Evolutionary conservation across 202 grass and related monocot genomes (phyloP).

Genomic region (Alloteropsis angusta): DNA sequence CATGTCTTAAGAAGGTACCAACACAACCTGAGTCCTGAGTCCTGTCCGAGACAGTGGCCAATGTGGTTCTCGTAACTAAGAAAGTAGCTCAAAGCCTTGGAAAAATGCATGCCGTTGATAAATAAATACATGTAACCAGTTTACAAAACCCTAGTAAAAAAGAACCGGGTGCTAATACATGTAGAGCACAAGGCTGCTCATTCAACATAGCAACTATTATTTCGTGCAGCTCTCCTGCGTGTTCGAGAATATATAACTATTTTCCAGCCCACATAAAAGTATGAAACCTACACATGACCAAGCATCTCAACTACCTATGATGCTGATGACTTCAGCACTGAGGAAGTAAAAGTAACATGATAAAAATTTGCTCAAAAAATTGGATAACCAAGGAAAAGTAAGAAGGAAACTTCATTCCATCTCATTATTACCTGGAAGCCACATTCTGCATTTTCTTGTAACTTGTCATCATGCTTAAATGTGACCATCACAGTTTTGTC

Average conservation of each 20-base stretch:
- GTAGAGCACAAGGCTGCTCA: neutral
- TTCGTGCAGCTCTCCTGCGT: too few species aligned
- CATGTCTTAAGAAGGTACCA: neutral
- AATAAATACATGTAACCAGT: neutral
- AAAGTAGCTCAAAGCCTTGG: neutral
- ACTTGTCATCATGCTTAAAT: constrained; percentile 92
- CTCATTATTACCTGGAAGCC: constrained; percentile 62
- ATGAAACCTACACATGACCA: neutral
- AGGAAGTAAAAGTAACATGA: neutral
- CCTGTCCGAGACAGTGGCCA: neutral
- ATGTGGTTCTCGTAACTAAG: neutral
- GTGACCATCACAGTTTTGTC: constrained; percentile 91
- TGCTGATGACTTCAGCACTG: neutral
- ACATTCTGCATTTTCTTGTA: constrained; percentile 77
- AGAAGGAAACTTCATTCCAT: neutral
- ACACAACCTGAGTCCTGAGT: neutral
- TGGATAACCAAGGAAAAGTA: neutral
- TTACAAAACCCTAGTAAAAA: neutral
- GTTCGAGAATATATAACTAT: too few species aligned
- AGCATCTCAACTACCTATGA: neutral
- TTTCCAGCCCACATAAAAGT: neutral
- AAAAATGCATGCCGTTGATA: neutral
- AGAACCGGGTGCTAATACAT: neutral
- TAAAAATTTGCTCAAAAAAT: neutral
- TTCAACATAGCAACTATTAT: neutral